phyloP scores from a whole-genome alignment of 805 yeast species.

The Candida andamanensis region DNA sequence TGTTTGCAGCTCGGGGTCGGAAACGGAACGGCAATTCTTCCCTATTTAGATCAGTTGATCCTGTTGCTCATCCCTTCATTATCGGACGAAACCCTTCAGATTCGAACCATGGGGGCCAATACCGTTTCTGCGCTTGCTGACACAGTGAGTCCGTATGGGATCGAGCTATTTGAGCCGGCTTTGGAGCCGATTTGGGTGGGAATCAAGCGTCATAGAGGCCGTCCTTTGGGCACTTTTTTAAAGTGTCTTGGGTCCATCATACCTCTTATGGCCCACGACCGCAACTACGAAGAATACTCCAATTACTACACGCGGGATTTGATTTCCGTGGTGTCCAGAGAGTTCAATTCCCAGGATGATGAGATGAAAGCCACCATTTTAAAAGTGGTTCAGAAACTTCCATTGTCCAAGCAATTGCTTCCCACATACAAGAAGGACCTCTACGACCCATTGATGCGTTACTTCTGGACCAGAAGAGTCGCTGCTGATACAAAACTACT shows the following conservation, averaged over 20 bases:
- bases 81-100: conserved; percentile 61
- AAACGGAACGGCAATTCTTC: conserved; percentile 49
- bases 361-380: conserved; percentile 78
- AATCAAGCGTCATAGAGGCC: conserved; percentile 70
- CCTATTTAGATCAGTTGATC: conserved; percentile 63
- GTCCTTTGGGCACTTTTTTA: conserved; percentile 67
- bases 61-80: conserved; percentile 55
- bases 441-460: conserved; percentile 55
- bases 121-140: conserved; percentile 76
- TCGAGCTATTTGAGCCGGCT: conserved; percentile 73
- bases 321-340: conserved; percentile 60
- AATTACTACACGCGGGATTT: conserved; percentile 73
- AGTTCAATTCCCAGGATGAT: conserved; percentile 78
- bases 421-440: conserved; percentile 46
- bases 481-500: conserved; percentile 60
- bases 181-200: conserved; percentile 82
- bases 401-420: conserved; percentile 55
- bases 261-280: conserved; percentile 68
- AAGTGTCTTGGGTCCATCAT: conserved; percentile 74
- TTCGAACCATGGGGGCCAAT: conserved; percentile 65
- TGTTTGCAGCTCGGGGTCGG: conserved; percentile 66
- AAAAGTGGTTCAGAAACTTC: conserved; percentile 61
- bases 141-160: conserved; percentile 81
- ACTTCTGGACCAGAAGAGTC: conserved; percentile 78
- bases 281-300: conserved; percentile 60